These are phyloP conservation scores for Fusarium foetens DNA, from an alignment of 2,329 filamentous ascomycete species.

Conservation along the genomic window DNA sequence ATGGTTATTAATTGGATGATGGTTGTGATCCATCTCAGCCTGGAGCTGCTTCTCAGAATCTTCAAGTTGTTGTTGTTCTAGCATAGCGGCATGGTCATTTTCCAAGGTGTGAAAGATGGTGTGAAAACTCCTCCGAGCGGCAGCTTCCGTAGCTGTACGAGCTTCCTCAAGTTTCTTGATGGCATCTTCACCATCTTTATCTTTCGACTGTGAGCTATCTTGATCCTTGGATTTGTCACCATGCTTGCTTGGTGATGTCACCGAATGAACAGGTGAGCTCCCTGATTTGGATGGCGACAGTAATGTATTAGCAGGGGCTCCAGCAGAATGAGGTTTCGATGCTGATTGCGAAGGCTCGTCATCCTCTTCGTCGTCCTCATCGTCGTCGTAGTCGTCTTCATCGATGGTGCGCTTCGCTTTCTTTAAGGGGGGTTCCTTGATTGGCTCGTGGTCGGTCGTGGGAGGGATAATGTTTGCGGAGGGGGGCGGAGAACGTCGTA, in stretches of 20 bases:
- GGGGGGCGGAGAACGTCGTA: constrained; percentile 56
- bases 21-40: constrained; percentile 85
- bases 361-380: constrained; percentile 79
- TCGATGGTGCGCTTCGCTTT: constrained; percentile 81
- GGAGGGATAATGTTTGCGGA: constrained; percentile 59
- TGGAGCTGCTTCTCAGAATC: constrained; percentile 97
- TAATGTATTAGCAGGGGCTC: constrained; percentile 65
- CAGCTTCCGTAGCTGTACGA: constrained; percentile 89
- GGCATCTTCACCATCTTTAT: constrained; percentile 84
- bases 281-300: constrained; percentile 77
- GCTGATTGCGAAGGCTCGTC: constrained; percentile 62
- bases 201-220: constrained; percentile 60
- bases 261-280: constrained; percentile 72
- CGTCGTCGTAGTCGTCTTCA: constrained; percentile 86
- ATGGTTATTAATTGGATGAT: constrained; percentile 60
- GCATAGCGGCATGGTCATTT: constrained; percentile 94
- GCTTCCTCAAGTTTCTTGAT: constrained; percentile 93
- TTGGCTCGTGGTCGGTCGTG: constrained; percentile 67
- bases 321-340: constrained; percentile 62
- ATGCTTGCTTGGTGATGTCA: constrained; percentile 69
- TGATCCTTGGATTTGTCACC: constrained; percentile 63
- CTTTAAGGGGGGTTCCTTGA: constrained; percentile 73
- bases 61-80: constrained; percentile 96
- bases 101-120: constrained; percentile 95
- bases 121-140: constrained; percentile 89